Conservation (phyloP, 1,284 basidiomycete species). For the Naganishia albida region DNA sequence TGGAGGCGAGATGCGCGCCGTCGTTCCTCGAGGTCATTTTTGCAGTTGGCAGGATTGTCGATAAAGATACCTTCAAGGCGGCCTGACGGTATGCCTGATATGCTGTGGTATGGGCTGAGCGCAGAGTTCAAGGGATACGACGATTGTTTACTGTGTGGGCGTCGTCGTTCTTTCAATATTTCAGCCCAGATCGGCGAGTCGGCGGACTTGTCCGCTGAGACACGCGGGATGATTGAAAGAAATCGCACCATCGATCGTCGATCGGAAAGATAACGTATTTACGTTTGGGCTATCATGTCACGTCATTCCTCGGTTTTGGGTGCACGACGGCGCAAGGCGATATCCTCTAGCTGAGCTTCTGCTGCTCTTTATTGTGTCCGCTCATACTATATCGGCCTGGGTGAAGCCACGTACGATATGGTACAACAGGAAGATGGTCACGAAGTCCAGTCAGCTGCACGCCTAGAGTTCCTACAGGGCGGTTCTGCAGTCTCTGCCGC, state of each 20-base stretch:
- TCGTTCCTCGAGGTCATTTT: constrained; percentile 4
- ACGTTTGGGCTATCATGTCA: no score
- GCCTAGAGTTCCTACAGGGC: no score
- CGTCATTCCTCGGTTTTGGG: no score
- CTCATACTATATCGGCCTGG: no score
- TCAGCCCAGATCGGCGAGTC: constrained; percentile 4
- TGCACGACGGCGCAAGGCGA: no score
- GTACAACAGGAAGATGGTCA: no score
- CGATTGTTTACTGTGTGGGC: neutral
- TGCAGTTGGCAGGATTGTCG: neutral
- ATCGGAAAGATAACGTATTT: neutral
- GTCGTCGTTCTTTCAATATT: neutral
- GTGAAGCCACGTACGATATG: no score
- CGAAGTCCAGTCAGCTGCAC: no score
- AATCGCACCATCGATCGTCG: constrained; percentile 9
- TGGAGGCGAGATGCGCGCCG: neutral
- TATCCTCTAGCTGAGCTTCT: no score
- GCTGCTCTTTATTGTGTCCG: no score
- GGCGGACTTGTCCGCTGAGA: constrained; percentile 3
- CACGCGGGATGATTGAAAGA: neutral
- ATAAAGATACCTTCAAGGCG: neutral
- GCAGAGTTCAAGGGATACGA: neutral
- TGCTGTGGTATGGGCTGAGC: no score
- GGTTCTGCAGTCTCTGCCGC: no score
- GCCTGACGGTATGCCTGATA: neutral